Percentiles rank a stretch among this genome's conserved stretches.
phyloP scores from a whole-genome alignment of 345 rosid species.

The Crucihimalaya himalaica region DNA sequence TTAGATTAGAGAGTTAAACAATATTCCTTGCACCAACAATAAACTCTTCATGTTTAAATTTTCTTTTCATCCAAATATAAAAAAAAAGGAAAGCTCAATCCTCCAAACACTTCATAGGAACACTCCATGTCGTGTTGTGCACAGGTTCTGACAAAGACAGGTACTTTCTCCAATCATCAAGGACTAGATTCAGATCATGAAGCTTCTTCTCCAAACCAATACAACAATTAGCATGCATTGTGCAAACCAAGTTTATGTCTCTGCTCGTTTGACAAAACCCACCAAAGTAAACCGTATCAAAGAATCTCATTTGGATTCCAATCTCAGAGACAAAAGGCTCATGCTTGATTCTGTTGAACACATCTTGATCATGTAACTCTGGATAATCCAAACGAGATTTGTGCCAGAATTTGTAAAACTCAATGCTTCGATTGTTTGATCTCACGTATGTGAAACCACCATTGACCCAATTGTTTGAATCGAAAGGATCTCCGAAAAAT shows the following conservation, averaged over 20 bases:
- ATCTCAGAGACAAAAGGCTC: conserved; percentile 40
- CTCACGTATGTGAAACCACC: conserved; percentile 73
- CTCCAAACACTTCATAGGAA: conserved; percentile 56
- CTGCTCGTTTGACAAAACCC: conserved; percentile 71
- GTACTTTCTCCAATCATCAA: conserved; percentile 66
- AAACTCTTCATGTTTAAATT: background rate
- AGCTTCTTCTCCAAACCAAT: conserved; percentile 62
- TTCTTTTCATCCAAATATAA: background rate
- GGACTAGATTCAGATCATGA: conserved; percentile 55
- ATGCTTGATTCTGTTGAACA: conserved; percentile 61
- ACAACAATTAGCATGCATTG: conserved; percentile 93
- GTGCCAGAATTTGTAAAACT: conserved; percentile 73
- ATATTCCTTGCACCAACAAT: background rate
- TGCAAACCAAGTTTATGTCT: conserved; percentile 62
- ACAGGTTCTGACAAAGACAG: conserved; percentile 36
- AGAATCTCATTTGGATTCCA: conserved; percentile 58
- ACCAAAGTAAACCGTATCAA: conserved; percentile 66
- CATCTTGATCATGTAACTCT: conserved; percentile 75
- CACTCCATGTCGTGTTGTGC: conserved; percentile 53
- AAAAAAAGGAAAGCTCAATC: background rate
- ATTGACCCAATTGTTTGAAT: conserved; percentile 51
- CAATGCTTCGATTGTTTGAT: conserved; percentile 55
- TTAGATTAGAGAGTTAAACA: background rate
- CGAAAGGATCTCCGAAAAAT: conserved; percentile 46
- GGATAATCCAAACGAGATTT: conserved; percentile 51